Percentiles rank a stretch among this genome's conserved stretches.
Evolutionary conservation across 2,329 filamentous ascomycete species (phyloP).

Genomic region (Neopestalotiopsis sp.): DNA sequence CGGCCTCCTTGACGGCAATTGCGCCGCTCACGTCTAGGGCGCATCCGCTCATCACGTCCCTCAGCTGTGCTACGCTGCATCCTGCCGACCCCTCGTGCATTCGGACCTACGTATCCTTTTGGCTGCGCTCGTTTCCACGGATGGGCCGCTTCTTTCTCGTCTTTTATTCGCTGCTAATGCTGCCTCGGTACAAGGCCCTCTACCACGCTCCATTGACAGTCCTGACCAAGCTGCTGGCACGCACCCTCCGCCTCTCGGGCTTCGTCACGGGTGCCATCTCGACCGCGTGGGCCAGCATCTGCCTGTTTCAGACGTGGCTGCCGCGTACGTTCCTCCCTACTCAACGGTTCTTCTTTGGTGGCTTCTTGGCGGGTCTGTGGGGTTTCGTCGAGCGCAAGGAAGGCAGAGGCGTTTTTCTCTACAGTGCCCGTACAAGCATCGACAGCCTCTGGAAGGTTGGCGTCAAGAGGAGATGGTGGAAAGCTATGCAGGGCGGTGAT

Average conservation of each 20-base stretch:
- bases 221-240: conserved; percentile 69
- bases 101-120: conserved; percentile 86
- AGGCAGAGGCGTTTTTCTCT: conserved; percentile 75
- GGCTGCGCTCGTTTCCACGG: conserved; percentile 80
- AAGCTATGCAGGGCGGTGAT: conserved; percentile 80
- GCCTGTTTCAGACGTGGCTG: conserved; percentile 82
- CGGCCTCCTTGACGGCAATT: conserved; percentile 69
- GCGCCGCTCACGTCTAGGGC: conserved; percentile 81
- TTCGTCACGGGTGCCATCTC: conserved; percentile 86
- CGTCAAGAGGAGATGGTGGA: conserved; percentile 90
- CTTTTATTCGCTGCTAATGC: conserved; percentile 73
- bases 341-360: conserved; percentile 88
- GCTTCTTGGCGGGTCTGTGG: conserved; percentile 85
- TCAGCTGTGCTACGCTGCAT: conserved; percentile 90
- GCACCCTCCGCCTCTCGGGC: conserved; percentile 75
- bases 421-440: conserved; percentile 77
- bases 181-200: conserved; percentile 72
- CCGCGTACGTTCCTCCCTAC: conserved; percentile 78
- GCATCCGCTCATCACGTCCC: conserved; percentile 82
- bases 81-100: conserved; percentile 87
- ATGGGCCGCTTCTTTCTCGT: conserved; percentile 80
- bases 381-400: conserved; percentile 74
- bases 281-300: conserved; percentile 87
- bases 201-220: conserved; percentile 72
- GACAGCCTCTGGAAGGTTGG: conserved; percentile 92